Evolutionary conservation across 164 flowering plant genomes (phyloP).

Genomic region (Pachysandra terminalis): DNA sequence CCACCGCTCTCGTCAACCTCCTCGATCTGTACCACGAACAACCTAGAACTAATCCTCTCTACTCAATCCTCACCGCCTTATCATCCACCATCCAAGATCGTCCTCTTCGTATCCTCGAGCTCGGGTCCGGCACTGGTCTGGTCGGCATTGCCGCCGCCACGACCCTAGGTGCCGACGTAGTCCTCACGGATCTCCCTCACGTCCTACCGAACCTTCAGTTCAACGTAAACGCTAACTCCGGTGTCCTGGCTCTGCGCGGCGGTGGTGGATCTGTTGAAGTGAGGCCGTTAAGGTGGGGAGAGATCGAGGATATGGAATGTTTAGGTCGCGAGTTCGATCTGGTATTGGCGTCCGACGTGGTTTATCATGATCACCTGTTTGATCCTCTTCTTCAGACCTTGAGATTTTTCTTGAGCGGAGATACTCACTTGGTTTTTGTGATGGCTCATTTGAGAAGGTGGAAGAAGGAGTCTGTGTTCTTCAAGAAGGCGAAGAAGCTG

Average conservation of each 20-base stretch:
- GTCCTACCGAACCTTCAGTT: conserved; percentile 64
- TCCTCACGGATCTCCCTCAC: conserved; percentile 83
- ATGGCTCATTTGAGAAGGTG: conserved; percentile 94
- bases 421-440: conserved; percentile 34
- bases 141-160: conserved; percentile 87
- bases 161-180: conserved; percentile 55
- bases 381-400: conserved; percentile 71
- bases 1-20: conserved; percentile 67
- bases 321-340: conserved; percentile 52
- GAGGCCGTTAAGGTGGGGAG: conserved; percentile 73
- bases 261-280: conserved; percentile 48
- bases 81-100: conserved; percentile 6
- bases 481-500: conserved; percentile 32
- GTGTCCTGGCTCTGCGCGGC: conserved; percentile 7
- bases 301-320: conserved; percentile 40
- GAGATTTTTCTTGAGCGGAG: conserved; percentile 29
- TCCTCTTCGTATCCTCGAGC: conserved; percentile 69
- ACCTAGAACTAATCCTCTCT: conserved; percentile 31
- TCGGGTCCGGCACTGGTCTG: conserved; percentile 93
- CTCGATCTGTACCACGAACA: conserved; percentile 41
- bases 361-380: conserved; percentile 82
- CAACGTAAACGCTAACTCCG: conserved; percentile 57
- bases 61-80: conserved; percentile 17
- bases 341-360: conserved; percentile 70
- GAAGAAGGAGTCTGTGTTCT: conserved; percentile 72